Conservation (phyloP, 2,329 filamentous ascomycete genomes). For the Neonectria neomacrospora region DNA sequence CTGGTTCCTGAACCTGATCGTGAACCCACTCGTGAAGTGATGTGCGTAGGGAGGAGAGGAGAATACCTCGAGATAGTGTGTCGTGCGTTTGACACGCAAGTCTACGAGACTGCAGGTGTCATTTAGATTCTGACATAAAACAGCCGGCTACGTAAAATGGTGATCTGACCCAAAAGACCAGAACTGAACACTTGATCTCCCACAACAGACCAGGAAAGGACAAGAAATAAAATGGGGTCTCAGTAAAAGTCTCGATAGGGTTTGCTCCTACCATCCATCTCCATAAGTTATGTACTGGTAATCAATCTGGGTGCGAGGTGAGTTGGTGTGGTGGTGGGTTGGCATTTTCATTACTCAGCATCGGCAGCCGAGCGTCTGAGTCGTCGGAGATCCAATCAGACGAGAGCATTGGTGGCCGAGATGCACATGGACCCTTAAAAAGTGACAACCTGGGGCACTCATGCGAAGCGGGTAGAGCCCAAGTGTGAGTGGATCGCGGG, state of each 20-base stretch:
- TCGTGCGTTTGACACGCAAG: neutral
- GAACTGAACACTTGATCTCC: neutral
- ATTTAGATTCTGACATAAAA: neutral
- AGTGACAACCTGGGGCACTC: constrained; percentile 25
- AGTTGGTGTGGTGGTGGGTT: neutral
- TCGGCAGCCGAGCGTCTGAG: neutral
- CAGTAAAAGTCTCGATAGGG: neutral
- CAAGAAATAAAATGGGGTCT: neutral
- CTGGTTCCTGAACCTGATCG: neutral
- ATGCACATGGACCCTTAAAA: constrained; percentile 38
- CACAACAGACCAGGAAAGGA: neutral
- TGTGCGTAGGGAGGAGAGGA: neutral
- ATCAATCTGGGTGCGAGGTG: constrained; percentile 4
- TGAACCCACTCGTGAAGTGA: neutral
- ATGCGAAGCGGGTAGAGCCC: constrained; percentile 37
- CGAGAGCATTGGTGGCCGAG: constrained; percentile 11
- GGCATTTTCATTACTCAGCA: neutral
- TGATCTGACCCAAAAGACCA: neutral
- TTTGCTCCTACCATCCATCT: constrained; percentile 4
- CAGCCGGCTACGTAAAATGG: neutral
- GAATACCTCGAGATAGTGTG: neutral
- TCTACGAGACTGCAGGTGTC: no score
- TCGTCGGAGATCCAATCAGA: constrained; percentile 31
- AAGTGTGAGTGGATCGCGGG: constrained; percentile 39
- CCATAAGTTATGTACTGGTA: neutral